Evolutionary conservation across 2,329 filamentous ascomycete genomes (phyloP).

Genomic region (Karstenula rhodostoma): DNA sequence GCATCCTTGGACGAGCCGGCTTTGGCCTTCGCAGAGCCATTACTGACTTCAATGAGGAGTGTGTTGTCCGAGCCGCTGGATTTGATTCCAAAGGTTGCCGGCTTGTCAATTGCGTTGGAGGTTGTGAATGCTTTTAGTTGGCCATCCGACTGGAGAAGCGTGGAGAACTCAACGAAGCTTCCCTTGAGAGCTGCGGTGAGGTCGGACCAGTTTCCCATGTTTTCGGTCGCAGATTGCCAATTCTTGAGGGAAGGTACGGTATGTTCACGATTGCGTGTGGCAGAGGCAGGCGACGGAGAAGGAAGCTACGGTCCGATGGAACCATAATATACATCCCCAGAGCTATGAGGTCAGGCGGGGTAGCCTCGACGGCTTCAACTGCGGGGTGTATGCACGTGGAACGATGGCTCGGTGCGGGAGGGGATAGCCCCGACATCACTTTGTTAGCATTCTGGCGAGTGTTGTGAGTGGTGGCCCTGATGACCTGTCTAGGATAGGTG

Average conservation of each 20-base stretch:
- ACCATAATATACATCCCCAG: constrained; percentile 10
- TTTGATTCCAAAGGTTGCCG: constrained; percentile 47
- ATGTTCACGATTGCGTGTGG: background rate
- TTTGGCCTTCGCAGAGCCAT: constrained; percentile 39
- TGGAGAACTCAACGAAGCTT: constrained; percentile 39
- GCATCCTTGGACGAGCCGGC: constrained; percentile 43
- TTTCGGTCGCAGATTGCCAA: background rate
- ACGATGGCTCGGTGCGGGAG: constrained; percentile 21
- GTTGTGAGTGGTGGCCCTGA: background rate
- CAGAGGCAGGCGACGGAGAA: background rate
- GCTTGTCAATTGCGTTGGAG: constrained; percentile 44
- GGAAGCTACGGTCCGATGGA: background rate
- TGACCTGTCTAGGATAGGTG: constrained; percentile 5
- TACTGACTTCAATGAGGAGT: constrained; percentile 44
- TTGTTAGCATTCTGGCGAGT: constrained; percentile 17
- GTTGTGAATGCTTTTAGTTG: constrained; percentile 48
- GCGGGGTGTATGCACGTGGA: constrained; percentile 41
- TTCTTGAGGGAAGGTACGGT: background rate
- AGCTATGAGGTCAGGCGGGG: constrained; percentile 40
- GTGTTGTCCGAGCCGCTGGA: constrained; percentile 44
- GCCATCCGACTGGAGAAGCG: constrained; percentile 43
- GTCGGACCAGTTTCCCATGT: constrained; percentile 46
- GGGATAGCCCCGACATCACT: constrained; percentile 14
- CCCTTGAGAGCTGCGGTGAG: constrained; percentile 42
- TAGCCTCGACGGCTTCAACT: constrained; percentile 24